Percentiles rank a stretch among this genome's conserved stretches.
phyloP scores from a whole-genome alignment of 768 basidiomycete species.

The Auriscalpium vulgare region DNA sequence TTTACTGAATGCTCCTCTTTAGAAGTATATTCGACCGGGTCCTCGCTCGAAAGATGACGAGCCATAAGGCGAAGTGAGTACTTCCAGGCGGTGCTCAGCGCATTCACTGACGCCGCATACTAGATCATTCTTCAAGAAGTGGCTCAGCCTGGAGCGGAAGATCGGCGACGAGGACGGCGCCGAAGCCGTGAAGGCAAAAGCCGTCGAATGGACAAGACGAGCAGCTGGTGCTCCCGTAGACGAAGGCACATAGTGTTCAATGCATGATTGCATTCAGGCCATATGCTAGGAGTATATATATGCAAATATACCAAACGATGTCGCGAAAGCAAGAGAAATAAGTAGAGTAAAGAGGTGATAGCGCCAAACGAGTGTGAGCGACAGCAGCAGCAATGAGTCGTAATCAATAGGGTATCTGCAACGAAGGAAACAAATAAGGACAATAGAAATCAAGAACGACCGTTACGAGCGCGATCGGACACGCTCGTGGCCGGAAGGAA shows the following conservation, averaged over 20 bases:
- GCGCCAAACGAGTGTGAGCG: conserved; percentile 38
- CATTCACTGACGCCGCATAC: not conserved
- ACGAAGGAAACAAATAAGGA: conserved; percentile 26
- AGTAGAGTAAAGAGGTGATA: conserved; percentile 36
- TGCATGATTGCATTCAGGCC: conserved; percentile 5
- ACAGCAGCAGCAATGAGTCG: conserved; percentile 31
- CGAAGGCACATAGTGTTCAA: conserved; percentile 6
- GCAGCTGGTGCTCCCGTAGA: conserved; percentile 29
- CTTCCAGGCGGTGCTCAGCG: not conserved
- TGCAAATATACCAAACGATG: conserved; percentile 23
- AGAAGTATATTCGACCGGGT: conserved; percentile 87
- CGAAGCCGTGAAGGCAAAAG: conserved; percentile 75
- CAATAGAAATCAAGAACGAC: conserved; percentile 25
- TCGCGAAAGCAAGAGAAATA: conserved; percentile 26
- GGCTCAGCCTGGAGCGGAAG: conserved; percentile 81
- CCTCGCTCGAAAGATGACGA: conserved; percentile 80
- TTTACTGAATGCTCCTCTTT: not conserved
- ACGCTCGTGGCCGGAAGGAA: conserved; percentile 40
- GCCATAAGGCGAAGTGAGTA: conserved; percentile 89
- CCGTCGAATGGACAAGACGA: conserved; percentile 83
- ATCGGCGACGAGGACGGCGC: conserved; percentile 85
- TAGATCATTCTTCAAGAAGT: conserved; percentile 96
- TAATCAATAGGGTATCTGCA: conserved; percentile 38
- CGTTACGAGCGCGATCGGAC: conserved; percentile 47
- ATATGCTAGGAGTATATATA: conserved; percentile 13